A percentile compares a stretch with the other conserved stretches of the same genome.
phyloP scores from a whole-genome alignment of 129 eudicot species.

The Lactuca sativa region DNA sequence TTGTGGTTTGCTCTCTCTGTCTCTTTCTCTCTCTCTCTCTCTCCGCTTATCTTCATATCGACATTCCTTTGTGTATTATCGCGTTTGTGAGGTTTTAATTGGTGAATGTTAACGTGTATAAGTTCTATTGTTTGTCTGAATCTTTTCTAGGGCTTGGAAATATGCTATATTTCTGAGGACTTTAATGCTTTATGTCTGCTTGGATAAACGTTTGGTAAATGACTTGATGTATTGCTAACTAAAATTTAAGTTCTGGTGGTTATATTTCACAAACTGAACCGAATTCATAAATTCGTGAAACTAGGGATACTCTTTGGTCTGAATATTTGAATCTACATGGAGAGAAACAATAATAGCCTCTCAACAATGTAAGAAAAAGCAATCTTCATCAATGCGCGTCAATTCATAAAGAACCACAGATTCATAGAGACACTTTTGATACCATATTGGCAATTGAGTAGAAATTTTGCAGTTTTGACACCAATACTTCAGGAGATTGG shows the following conservation, averaged over 20 bases:
- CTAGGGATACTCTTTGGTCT: neutral
- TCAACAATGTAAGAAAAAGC: neutral
- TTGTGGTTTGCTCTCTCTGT: constrained; percentile 13
- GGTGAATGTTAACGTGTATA: neutral
- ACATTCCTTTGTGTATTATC: neutral
- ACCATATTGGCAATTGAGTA: no score
- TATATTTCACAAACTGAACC: neutral
- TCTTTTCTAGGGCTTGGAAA: constrained; percentile 30
- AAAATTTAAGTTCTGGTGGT: neutral
- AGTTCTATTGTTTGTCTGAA: neutral
- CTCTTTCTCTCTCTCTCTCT: neutral
- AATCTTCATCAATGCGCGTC: neutral
- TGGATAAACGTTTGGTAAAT: neutral
- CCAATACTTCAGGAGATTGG: no score
- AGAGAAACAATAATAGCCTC: neutral
- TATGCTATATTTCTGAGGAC: neutral
- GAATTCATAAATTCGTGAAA: neutral
- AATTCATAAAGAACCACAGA: neutral
- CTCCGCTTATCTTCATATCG: neutral
- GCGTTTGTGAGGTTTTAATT: neutral
- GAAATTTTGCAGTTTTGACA: no score
- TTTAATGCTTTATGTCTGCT: neutral
- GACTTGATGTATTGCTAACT: no score
- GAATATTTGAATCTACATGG: neutral
- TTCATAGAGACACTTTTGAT: no score